Evolutionary conservation across 1,284 basidiomycete genomes (phyloP).

Genomic region (Mycosarcoma mackinlayi): DNA sequence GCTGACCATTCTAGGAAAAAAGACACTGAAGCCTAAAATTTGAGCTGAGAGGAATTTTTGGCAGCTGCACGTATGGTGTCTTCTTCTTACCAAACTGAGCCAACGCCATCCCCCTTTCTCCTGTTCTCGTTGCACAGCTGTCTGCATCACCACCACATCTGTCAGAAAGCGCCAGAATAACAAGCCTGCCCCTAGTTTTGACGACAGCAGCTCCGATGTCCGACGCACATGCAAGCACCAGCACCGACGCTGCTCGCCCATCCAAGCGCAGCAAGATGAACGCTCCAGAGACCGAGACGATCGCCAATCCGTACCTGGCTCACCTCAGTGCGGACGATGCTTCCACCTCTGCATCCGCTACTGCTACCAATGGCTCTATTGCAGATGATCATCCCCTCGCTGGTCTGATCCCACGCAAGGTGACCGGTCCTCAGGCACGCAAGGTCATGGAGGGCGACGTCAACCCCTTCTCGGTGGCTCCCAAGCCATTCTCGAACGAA

Average conservation of each 20-base stretch:
- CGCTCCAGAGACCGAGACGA: conserved; percentile 28
- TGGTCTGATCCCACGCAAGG: conserved; percentile 81
- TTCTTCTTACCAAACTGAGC: conserved; percentile 9
- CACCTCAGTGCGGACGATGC: conserved; percentile 46
- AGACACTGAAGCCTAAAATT: conserved; percentile 17
- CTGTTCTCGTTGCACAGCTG: neutral
- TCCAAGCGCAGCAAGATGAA: conserved; percentile 51
- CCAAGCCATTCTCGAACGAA: conserved; percentile 78
- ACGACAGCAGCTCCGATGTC: conserved; percentile 13
- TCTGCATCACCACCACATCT: no score
- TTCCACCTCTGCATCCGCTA: conserved; percentile 13
- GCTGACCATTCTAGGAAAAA: conserved; percentile 21
- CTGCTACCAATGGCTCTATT: conserved; percentile 12
- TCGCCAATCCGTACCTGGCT: conserved; percentile 61
- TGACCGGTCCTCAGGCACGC: conserved; percentile 79
- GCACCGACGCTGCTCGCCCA: conserved; percentile 40
- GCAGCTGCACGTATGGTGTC: conserved; percentile 2
- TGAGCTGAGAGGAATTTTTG: conserved; percentile 20
- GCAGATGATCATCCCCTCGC: conserved; percentile 73
- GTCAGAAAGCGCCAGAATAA: no score
- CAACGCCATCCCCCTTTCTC: neutral
- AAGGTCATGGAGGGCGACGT: conserved; percentile 81
- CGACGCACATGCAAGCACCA: conserved; percentile 26
- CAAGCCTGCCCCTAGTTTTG: neutral
- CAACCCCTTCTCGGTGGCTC: conserved; percentile 78